Percentiles rank a stretch among this genome's conserved stretches.
Evolutionary conservation across 1,284 basidiomycete genomes (phyloP).

Genomic region (Sanghuangporus sanghuang): DNA sequence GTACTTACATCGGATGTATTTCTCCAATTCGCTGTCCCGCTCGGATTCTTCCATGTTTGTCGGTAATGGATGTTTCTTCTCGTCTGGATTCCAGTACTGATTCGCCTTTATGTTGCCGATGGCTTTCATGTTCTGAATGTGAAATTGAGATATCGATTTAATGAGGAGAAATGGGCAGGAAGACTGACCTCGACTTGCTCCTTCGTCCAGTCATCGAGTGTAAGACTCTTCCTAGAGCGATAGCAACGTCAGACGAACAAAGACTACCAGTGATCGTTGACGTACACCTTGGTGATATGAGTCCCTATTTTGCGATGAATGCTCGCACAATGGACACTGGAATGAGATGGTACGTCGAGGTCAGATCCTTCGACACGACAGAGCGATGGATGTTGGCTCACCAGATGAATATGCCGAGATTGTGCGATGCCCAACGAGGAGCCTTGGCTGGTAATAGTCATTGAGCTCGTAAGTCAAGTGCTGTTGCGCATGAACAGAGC

Average conservation of each 20-base stretch:
- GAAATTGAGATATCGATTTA: conserved; percentile 18
- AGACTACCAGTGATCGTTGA: conserved; percentile 17
- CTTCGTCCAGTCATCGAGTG: conserved; percentile 79
- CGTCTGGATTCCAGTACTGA: conserved; percentile 68
- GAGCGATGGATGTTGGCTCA: conserved; percentile 28
- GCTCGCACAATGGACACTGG: conserved; percentile 75
- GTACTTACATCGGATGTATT: conserved; percentile 69
- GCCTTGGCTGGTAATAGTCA: conserved; percentile 27
- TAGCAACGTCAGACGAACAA: background rate
- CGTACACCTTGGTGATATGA: conserved; percentile 79
- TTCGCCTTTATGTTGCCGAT: conserved; percentile 79
- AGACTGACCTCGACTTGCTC: conserved; percentile 75
- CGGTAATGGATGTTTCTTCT: conserved; percentile 70
- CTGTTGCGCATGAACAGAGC: background rate
- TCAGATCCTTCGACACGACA: too few species aligned
- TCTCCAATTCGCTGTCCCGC: conserved; percentile 79
- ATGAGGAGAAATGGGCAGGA: conserved; percentile 10
- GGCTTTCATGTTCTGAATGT: conserved; percentile 59
- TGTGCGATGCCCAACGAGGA: conserved; percentile 81
- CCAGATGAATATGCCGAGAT: conserved; percentile 80
- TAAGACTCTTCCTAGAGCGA: conserved; percentile 69
- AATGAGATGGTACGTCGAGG: conserved; percentile 17
- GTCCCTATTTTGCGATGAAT: conserved; percentile 88
- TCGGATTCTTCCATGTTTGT: conserved; percentile 74
- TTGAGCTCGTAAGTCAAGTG: background rate